These are phyloP conservation scores for Myxozyma melibiosi DNA, from an alignment of 805 yeast genomes.

Conservation along the genomic window DNA sequence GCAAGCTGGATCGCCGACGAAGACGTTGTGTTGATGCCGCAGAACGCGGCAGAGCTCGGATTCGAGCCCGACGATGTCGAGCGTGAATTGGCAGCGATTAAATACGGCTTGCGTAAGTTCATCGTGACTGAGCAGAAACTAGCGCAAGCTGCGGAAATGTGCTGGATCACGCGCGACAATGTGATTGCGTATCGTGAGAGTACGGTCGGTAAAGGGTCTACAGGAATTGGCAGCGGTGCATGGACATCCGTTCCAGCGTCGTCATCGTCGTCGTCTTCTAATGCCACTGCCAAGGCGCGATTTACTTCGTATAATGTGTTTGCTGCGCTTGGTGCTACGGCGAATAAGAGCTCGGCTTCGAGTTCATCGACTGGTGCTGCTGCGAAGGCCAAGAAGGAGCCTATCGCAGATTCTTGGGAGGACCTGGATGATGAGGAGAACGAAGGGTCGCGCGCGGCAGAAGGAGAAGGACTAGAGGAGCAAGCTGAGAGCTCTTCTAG, in stretches of 20 bases:
- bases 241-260: conserved; percentile 10
- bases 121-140: conserved; percentile 4
- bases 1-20: conserved; percentile 32
- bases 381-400: conserved; percentile 10
- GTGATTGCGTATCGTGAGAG: conserved; percentile 29
- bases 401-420: conserved; percentile 32
- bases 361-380: not conserved
- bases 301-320: conserved; percentile 16
- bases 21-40: conserved; percentile 28
- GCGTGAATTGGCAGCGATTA: conserved; percentile 19
- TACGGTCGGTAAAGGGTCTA: not conserved
- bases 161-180: conserved; percentile 31
- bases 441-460: not conserved
- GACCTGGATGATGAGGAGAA: conserved; percentile 25
- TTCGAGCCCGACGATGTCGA: conserved; percentile 19
- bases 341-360: not conserved
- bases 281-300: not conserved
- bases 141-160: conserved; percentile 23
- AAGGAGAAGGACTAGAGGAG: not conserved
- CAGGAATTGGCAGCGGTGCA: not conserved
- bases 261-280: conserved; percentile 1
- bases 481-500: not conserved
- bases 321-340: conserved; percentile 15
- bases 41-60: not conserved
- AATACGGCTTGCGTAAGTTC: conserved; percentile 15